Conservation (phyloP, 768 basidiomycete species). For the Xerocomus brunneocitrinus region DNA sequence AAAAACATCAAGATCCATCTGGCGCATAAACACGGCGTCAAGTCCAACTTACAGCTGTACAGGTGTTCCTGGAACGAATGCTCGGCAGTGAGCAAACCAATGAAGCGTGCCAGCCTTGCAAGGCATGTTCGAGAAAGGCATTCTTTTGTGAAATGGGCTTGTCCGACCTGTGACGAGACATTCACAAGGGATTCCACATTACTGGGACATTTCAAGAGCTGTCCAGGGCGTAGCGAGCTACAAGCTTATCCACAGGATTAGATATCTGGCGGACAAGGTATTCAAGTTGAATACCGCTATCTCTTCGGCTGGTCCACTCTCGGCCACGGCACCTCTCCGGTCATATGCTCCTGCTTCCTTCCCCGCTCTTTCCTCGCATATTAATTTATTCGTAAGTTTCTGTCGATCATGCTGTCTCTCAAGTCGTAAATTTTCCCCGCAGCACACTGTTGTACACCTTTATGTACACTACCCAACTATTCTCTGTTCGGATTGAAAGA, state of each 20-base stretch:
- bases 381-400: background rate
- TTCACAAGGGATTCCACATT: background rate
- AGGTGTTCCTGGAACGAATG: background rate
- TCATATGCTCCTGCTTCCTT: background rate
- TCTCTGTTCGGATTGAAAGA: too few relatives aligned
- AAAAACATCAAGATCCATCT: conserved; percentile 1
- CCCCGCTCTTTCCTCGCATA: background rate
- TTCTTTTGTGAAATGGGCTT: background rate
- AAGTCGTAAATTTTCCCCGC: background rate
- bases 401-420: background rate
- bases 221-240: background rate
- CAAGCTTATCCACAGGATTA: background rate
- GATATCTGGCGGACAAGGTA: too few relatives aligned
- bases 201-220: background rate
- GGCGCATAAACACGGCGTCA: background rate
- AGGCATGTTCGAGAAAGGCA: background rate
- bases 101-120: background rate
- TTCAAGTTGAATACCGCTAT: too few relatives aligned
- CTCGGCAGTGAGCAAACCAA: background rate
- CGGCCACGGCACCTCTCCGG: background rate
- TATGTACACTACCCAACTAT: too few relatives aligned
- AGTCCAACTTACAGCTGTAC: background rate
- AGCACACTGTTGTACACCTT: too few relatives aligned
- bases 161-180: background rate
- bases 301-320: too few relatives aligned